phyloP scores from a whole-genome alignment of 2,329 filamentous ascomycete species.

The Alternaria tenuissima region DNA sequence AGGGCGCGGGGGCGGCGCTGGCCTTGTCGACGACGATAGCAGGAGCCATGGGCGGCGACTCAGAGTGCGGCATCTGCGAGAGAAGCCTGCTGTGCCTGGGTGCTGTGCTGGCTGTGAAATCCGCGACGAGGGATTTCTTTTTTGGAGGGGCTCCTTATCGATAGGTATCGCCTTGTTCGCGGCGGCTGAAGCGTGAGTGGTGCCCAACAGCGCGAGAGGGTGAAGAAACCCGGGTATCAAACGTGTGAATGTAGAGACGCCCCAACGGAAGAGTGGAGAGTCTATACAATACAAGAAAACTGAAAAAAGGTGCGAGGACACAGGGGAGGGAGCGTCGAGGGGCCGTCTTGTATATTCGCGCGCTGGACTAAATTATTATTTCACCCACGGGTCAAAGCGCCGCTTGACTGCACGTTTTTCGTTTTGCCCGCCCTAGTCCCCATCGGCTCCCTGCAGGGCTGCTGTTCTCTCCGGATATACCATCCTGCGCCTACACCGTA shows the following conservation, averaged over 20 bases:
- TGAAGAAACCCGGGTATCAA: conserved; percentile 30
- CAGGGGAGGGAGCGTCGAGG: conserved; percentile 17
- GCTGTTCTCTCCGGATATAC: conserved; percentile 7
- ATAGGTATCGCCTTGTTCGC: conserved; percentile 24
- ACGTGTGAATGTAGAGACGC: conserved; percentile 28
- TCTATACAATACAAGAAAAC: conserved; percentile 34
- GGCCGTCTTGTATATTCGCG: conserved; percentile 30
- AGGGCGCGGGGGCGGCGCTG: conserved; percentile 52
- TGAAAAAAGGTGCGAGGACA: conserved; percentile 26
- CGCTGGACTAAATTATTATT: conserved; percentile 38
- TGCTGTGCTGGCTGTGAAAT: conserved; percentile 10
- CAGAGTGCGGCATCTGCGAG: conserved; percentile 58
- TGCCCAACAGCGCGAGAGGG: conserved; percentile 19
- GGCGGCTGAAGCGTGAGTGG: conserved; percentile 26
- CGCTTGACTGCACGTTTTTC: conserved; percentile 28
- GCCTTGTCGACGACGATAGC: conserved; percentile 58
- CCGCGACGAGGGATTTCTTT: conserved; percentile 27
- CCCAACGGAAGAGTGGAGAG: conserved; percentile 43
- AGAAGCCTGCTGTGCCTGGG: conserved; percentile 20
- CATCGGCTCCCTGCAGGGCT: conserved; percentile 15
- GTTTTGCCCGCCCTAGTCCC: conserved; percentile 25
- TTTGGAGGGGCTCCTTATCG: conserved; percentile 46
- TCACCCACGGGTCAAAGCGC: conserved; percentile 24
- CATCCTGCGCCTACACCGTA: conserved; percentile 17
- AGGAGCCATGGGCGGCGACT: conserved; percentile 60